Base-by-base conservation (phyloP, 2,329 filamentous ascomycete species). In the Botrytis galanthina region DNA sequence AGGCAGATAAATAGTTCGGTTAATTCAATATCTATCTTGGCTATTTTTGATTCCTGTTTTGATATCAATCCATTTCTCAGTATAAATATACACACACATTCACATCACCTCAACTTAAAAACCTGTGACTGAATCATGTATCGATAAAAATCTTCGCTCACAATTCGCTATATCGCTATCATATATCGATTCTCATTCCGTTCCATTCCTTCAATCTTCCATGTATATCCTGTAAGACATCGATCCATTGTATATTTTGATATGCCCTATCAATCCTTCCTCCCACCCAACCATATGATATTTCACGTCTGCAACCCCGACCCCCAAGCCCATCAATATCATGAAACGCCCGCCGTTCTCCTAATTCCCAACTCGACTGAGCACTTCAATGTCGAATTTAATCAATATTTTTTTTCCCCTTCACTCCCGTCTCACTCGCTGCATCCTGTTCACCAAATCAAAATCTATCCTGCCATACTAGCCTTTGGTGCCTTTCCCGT, bases 351-450 rank as follows among this genome's bases (percentile, higher is more conserved):
- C 9, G 3, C 51, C n/a, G 48, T 42, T 37, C 37, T 46, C 26
- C 42, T 22, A 68, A 61, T 68, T 72, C 71, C 73, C 71, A 73
- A 76, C 71, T 66, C 75, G 75, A 74, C 72, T 75, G 75, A 74
- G 76, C 76, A 77, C 76, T 77, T 77, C 75, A 73, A 76, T 76
- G 76, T 76, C 74, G 76, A 76, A 76, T 73, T 44, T 75, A 57
- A 66, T 75, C n/a, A 70, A 72, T 60, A n/a, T 22, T 62, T 32
- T 42, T 70, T 39, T 61, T n/a, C 37, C 32, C 35, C 14, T 42
- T 29, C 46, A 29, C 44, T n/a, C 26, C 51, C 16, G 14, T 57
- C 51, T 29, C 6, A 29, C 51, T 57, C n/a, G 29, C 51, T 29
- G 14, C n/a, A 57, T 29, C n/a, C 12, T 29, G 29, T 29, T 29